These are phyloP conservation scores for Colletotrichum sp. DNA, from an alignment of 2,329 filamentous ascomycete species.

Conservation along the genomic window DNA sequence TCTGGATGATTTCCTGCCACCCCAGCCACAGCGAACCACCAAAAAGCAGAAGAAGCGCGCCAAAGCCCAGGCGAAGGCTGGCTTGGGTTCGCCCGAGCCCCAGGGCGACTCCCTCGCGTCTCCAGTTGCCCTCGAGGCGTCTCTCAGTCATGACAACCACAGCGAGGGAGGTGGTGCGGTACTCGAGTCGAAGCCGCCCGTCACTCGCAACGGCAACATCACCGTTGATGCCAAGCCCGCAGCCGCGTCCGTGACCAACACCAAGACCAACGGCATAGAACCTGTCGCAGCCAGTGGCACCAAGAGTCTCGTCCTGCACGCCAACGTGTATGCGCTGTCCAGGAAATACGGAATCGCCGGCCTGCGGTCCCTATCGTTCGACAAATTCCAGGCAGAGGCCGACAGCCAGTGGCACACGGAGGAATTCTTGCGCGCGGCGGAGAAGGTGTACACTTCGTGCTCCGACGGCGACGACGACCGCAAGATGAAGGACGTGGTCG, in stretches of 20 bases:
- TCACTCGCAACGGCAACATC: neutral
- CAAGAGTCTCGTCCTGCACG: conserved; percentile 1
- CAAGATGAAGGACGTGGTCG: conserved; percentile 5
- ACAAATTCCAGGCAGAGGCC: conserved; percentile 1
- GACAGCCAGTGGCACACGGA: conserved; percentile 13
- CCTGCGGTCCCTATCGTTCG: neutral
- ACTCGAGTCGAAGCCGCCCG: neutral
- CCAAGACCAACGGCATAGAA: neutral
- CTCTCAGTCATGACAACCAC: neutral
- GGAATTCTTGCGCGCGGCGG: conserved; percentile 3
- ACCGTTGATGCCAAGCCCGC: neutral
- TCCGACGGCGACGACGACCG: neutral
- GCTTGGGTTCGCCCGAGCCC: neutral
- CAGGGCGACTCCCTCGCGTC: neutral
- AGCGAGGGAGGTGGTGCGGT: neutral
- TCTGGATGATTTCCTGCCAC: conserved; percentile 5
- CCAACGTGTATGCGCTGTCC: conserved; percentile 5
- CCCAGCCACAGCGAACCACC: neutral
- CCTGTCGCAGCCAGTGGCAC: too few species aligned
- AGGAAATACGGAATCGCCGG: conserved; percentile 2
- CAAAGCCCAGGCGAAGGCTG: neutral
- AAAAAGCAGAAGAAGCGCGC: conserved; percentile 14
- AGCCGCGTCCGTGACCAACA: neutral
- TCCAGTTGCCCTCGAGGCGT: neutral
- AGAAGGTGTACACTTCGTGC: neutral